Base-by-base conservation (phyloP, 805 yeast species). In the Metschnikowia chrysomelidarum region DNA sequence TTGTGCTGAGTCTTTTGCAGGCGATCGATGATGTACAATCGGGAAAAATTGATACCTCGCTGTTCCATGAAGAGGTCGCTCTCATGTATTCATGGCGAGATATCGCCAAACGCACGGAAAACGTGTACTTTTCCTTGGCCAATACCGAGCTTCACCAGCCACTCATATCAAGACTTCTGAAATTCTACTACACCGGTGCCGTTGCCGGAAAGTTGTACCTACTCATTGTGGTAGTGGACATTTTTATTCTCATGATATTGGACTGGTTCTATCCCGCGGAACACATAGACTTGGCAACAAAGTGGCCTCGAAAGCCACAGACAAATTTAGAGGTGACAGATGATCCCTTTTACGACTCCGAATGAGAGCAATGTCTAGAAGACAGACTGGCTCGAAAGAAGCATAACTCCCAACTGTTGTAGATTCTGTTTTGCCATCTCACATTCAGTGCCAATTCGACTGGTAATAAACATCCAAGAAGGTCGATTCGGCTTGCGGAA, bases 61-160 rank as follows among this genome's bases (percentile, higher is more conserved):
- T 57, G 6, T 93, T 93, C 57, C 98, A 93, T 57, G 69, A 75
- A 2, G 85, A 84, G 45, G 81, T 93, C 15, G 73, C 76, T 21
- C 58, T 67, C 22, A 87, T 93, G 93, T 93, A 93, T 59, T 85
- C 87, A 51, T 93, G 99, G 99, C 67, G 65, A 37, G 84, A 89
- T 51, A 84, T 93, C 14, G 98, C 98, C 0, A 62, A 62, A 30
- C 66, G 98, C 29, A 93, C 98, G 0, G 94, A 87, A 49, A 64
- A 62, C 12, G 96, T 93, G 4, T 93, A 93, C 60, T 67, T 78
- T 30, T 61, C 74, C 2, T 50, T 68, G 21, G 67, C 71, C 27
- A 54, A 67, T 7, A 44, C 53, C 1, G 59, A 64, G 12, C 39
- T 63, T n/a, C 68, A 75, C 30, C 76, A 75, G 43, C 73, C 81